Conservation (phyloP, 129 eudicot genomes). For the Calendula officinalis region DNA sequence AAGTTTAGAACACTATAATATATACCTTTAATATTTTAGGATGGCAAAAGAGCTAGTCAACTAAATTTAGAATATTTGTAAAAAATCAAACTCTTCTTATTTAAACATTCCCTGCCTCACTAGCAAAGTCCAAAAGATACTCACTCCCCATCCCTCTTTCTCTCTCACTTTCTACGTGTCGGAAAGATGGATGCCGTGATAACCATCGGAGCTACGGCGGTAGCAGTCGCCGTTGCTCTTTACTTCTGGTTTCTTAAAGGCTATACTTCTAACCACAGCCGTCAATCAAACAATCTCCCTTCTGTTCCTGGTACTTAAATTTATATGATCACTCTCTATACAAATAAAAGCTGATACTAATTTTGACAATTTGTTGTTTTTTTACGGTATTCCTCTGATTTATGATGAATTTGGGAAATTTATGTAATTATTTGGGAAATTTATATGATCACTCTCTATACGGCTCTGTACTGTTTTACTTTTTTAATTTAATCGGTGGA, state of each 20-base stretch:
- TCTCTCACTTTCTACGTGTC: no score
- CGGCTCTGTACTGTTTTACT: no score
- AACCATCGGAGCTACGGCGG: conserved; percentile 48
- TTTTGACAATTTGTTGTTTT: neutral
- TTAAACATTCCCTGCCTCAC: no score
- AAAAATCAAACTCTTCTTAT: no score
- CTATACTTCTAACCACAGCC: conserved; percentile 29
- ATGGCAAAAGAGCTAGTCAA: no score
- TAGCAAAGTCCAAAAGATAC: no score
- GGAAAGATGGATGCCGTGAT: neutral
- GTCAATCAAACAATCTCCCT: conserved; percentile 40
- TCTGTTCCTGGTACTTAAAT: conserved; percentile 48
- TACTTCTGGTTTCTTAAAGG: conserved; percentile 40
- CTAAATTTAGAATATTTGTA: no score
- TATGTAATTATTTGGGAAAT: neutral
- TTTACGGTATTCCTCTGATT: neutral
- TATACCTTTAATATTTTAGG: no score
- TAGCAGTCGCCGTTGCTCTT: conserved; percentile 46
- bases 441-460: neutral
- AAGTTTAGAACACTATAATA: no score
- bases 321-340: neutral
- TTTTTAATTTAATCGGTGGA: neutral
- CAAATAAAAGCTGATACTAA: neutral
- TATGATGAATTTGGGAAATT: neutral
- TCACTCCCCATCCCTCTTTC: no score